Conservation (phyloP, 2,329 filamentous ascomycete species). For the Ophiostoma fasciatum region DNA sequence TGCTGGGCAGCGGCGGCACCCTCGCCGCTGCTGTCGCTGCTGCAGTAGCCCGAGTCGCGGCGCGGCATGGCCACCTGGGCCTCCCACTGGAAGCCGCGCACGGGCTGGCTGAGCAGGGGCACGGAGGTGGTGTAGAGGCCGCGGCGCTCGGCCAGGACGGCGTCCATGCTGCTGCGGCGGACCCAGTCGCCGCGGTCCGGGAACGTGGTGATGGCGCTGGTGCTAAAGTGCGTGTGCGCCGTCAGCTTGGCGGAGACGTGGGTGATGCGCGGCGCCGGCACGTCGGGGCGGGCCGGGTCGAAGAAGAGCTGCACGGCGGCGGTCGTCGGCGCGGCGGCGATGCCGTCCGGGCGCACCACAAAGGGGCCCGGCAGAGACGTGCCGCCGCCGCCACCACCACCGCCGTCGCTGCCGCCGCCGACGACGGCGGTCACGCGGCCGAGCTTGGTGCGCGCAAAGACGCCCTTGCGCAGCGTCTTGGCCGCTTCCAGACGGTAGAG, state of each 20-base stretch:
- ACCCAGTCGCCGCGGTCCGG: conserved; percentile 35
- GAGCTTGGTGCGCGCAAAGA: conserved; percentile 32
- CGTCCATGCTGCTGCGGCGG: conserved; percentile 16
- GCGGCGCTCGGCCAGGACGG: conserved; percentile 25
- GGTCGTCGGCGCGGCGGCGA: conserved; percentile 25
- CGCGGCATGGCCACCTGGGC: conserved; percentile 21
- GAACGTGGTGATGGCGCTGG: conserved; percentile 27
- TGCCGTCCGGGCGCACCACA: conserved; percentile 35
- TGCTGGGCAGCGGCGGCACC: background rate
- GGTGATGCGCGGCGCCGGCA: conserved; percentile 32
- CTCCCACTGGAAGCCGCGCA: conserved; percentile 26
- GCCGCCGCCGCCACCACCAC: too few relatives aligned
- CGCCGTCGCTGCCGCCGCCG: conserved; percentile 17
- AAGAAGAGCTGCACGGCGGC: conserved; percentile 33
- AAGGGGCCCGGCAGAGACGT: conserved; percentile 32
- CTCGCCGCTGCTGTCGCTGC: conserved; percentile 14
- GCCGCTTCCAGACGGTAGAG: conserved; percentile 34
- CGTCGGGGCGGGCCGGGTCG: conserved; percentile 26
- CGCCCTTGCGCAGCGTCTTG: conserved; percentile 37
- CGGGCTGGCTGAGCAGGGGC: conserved; percentile 22
- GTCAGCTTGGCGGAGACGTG: conserved; percentile 34
- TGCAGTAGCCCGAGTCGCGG: conserved; percentile 40
- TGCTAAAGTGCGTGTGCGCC: conserved; percentile 37
- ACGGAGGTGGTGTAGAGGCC: conserved; percentile 32
- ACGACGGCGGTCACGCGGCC: conserved; percentile 26